phyloP scores from a whole-genome alignment of 2,329 filamentous ascomycete genomes.

The Colletotrichum sp. region DNA sequence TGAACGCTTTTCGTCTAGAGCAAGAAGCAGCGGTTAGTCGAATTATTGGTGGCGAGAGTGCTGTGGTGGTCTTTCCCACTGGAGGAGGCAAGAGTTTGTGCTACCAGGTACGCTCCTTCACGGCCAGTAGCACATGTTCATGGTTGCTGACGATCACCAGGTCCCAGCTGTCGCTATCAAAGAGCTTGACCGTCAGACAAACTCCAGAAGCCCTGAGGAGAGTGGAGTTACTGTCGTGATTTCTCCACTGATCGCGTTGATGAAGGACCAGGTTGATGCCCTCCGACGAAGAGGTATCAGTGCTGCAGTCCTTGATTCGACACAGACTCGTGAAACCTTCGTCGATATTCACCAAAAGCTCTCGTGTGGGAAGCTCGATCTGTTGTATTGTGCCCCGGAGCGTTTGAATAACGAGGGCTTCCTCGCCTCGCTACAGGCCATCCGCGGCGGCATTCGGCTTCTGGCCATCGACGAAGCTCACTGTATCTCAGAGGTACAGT shows the following conservation, averaged over 20 bases:
- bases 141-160: constrained; percentile 26
- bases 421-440: constrained; percentile 57
- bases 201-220: constrained; percentile 30
- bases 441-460: constrained; percentile 60
- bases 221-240: constrained; percentile 61
- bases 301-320: constrained; percentile 62
- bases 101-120: constrained; percentile 43
- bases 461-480: constrained; percentile 65
- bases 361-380: constrained; percentile 50
- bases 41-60: constrained; percentile 43
- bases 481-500: constrained; percentile 55
- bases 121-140: no score
- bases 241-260: constrained; percentile 60
- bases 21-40: constrained; percentile 46
- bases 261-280: constrained; percentile 67
- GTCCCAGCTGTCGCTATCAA: constrained; percentile 53
- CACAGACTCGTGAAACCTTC: constrained; percentile 54
- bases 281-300: constrained; percentile 52
- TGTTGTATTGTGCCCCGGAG: constrained; percentile 66
- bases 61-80: constrained; percentile 51
- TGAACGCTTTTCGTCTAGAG: constrained; percentile 46
- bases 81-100: constrained; percentile 56
- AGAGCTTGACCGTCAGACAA: constrained; percentile 40
- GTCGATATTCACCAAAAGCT: constrained; percentile 40
- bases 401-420: constrained; percentile 67